These are phyloP conservation scores for Eucalyptus curtisii DNA, from an alignment of 345 rosid species.

Conservation along the genomic window DNA sequence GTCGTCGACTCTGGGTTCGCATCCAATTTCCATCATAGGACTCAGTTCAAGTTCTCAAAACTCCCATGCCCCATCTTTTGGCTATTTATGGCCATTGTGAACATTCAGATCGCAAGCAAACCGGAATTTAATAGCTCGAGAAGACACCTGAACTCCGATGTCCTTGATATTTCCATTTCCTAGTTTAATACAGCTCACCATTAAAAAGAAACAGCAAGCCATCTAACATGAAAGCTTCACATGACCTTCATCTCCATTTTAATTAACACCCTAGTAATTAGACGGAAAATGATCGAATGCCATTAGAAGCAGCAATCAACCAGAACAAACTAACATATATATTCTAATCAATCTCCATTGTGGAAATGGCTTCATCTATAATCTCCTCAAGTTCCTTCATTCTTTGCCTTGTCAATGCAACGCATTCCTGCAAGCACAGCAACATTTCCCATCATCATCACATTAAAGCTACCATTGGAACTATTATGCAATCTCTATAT, in stretches of 20 bases:
- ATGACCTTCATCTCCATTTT: neutral
- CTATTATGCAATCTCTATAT: neutral
- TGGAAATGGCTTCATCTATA: conserved; percentile 43
- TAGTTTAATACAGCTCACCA: neutral
- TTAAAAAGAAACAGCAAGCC: neutral
- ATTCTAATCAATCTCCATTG: conserved; percentile 38
- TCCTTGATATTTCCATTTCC: neutral
- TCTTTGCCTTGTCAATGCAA: conserved; percentile 52
- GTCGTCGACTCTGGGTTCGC: neutral
- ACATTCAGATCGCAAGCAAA: neutral
- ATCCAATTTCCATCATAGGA: neutral
- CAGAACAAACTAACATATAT: neutral
- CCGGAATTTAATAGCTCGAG: neutral
- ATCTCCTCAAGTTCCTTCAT: conserved; percentile 34
- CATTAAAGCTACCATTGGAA: neutral
- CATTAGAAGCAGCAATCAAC: neutral
- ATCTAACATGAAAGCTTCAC: neutral
- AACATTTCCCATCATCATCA: neutral
- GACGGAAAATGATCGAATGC: neutral
- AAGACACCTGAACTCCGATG: neutral
- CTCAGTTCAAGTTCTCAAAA: neutral
- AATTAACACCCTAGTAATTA: neutral
- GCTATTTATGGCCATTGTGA: neutral
- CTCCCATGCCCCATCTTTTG: neutral
- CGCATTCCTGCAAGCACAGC: conserved; percentile 39